Conservation (phyloP, 192 early-diverging fungal species). For the Coemansia reversa region DNA sequence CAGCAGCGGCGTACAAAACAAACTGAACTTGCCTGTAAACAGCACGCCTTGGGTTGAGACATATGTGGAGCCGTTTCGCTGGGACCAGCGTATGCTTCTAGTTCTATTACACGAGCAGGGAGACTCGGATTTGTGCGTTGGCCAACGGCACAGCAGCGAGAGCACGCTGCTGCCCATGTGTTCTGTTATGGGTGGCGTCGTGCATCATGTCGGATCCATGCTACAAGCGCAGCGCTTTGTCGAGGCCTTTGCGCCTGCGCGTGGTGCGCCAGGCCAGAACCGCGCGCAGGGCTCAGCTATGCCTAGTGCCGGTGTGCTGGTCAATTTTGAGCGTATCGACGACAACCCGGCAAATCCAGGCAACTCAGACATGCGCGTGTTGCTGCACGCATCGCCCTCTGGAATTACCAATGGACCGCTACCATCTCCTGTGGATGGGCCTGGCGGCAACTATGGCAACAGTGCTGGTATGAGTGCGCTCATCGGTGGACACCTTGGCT, state of each 20-base stretch:
- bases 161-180: constrained; percentile 65
- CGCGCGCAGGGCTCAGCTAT: constrained; percentile 28
- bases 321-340: constrained; percentile 64
- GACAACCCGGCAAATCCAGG: constrained; percentile 43
- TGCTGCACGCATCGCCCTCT: constrained; percentile 39
- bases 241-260: constrained; percentile 53
- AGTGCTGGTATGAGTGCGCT: constrained; percentile 44
- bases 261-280: constrained; percentile 12
- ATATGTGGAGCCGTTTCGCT: constrained; percentile 78
- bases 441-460: constrained; percentile 20
- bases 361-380: constrained; percentile 41
- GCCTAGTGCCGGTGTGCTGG: constrained; percentile 56
- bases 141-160: constrained; percentile 50
- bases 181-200: constrained; percentile 66
- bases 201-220: constrained; percentile 55
- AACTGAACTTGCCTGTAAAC: constrained; percentile 67
- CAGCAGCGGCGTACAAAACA: constrained; percentile 42
- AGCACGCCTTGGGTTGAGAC: constrained; percentile 63
- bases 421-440: constrained; percentile 37
- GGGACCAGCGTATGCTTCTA: constrained; percentile 76
- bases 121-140: constrained; percentile 30
- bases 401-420: constrained; percentile 33
- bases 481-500: constrained; percentile 46
- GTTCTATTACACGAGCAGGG: constrained; percentile 59
- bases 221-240: constrained; percentile 64